A percentile compares a stretch with the other conserved stretches of the same genome.
Conservation (phyloP, 495 filamentous ascomycete species). For the Beverwykella pulmonaria region DNA sequence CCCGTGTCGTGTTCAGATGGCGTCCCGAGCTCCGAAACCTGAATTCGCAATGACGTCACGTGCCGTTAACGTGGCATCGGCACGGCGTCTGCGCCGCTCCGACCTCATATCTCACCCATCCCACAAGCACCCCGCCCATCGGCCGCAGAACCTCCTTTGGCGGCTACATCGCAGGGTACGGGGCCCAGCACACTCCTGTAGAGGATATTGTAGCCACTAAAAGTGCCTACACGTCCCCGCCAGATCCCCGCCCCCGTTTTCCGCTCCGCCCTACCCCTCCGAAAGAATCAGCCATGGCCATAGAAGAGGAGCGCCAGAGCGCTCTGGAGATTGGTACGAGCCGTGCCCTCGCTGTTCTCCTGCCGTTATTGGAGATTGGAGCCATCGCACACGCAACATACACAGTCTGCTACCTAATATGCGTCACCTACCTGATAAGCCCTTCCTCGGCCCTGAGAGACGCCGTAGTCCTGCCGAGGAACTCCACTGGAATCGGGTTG, state of each 20-base stretch:
- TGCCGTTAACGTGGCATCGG: neutral
- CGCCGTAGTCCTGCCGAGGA: constrained; percentile 5
- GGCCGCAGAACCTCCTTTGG: neutral
- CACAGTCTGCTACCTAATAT: constrained; percentile 20
- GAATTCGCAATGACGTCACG: neutral
- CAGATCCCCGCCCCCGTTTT: neutral
- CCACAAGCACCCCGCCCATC: neutral
- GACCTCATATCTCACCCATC: neutral
- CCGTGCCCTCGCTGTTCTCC: neutral
- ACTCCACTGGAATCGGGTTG: constrained; percentile 25
- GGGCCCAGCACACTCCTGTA: neutral
- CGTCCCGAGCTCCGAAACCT: neutral
- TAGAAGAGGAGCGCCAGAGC: constrained; percentile 1
- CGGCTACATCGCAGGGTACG: neutral
- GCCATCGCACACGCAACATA: constrained; percentile 22
- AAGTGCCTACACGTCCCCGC: neutral
- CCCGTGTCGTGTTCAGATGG: neutral
- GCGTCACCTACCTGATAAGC: constrained; percentile 30
- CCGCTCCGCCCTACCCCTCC: neutral
- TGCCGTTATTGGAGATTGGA: constrained; percentile 22
- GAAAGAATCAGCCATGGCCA: neutral
- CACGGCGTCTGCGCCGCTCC: neutral
- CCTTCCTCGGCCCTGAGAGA: constrained; percentile 1
- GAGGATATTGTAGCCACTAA: neutral
- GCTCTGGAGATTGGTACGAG: neutral